Percentiles rank a stretch among this genome's conserved stretches.
These are phyloP conservation scores for Dactylellina sp. DNA, from an alignment of 2,329 filamentous ascomycete species.

Conservation along the genomic window DNA sequence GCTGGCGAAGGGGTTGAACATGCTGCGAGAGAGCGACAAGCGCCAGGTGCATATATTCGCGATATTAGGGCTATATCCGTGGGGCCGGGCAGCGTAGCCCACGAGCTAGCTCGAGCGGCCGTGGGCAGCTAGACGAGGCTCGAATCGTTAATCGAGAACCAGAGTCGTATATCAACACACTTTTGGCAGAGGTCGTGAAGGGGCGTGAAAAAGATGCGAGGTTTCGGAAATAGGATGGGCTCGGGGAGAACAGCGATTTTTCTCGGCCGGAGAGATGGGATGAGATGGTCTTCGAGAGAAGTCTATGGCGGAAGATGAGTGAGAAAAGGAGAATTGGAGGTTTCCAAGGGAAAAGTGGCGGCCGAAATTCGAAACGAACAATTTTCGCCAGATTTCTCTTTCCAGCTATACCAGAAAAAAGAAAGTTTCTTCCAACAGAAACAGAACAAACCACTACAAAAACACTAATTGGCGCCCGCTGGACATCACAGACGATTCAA, in stretches of 20 bases:
- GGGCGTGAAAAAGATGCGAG: background rate
- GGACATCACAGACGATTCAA: background rate
- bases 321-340: constrained; percentile 17
- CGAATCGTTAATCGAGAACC: constrained; percentile 14
- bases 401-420: background rate
- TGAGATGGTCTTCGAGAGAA: constrained; percentile 50
- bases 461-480: background rate
- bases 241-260: constrained; percentile 58
- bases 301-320: constrained; percentile 24
- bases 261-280: constrained; percentile 51
- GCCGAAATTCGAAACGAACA: constrained; percentile 21
- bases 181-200: constrained; percentile 1
- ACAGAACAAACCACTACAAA: constrained; percentile 5
- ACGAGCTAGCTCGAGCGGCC: background rate
- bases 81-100: background rate
- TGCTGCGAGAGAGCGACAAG: constrained; percentile 17
- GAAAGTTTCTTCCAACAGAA: background rate
- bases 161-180: constrained; percentile 35
- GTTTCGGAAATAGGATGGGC: constrained; percentile 52
- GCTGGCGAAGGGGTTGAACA: constrained; percentile 39
- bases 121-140: constrained; percentile 22
- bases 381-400: constrained; percentile 45
- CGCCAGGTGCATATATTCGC: background rate
- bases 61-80: background rate
- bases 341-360: constrained; percentile 13